These are phyloP conservation scores for Basidioascus undulatus DNA, from an alignment of 768 basidiomycete genomes.

Conservation along the genomic window DNA sequence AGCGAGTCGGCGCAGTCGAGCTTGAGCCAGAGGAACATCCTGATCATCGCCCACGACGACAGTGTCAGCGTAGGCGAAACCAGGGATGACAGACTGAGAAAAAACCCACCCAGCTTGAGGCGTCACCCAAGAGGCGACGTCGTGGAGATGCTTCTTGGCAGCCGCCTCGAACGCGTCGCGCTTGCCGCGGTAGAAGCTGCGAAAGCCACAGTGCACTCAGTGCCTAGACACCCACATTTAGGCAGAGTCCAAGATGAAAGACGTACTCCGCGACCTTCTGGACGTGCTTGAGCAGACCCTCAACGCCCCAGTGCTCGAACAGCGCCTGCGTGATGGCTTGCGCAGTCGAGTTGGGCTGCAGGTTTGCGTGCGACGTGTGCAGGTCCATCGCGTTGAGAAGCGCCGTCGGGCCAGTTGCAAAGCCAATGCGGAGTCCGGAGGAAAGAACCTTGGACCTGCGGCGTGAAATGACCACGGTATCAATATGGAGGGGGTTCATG, in stretches of 20 bases:
- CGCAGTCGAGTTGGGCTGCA: slow-evolving; percentile 16
- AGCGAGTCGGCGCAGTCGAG: slow-evolving; percentile 3
- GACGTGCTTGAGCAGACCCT: slow-evolving; percentile 47
- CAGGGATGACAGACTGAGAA: background rate
- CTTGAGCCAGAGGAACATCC: slow-evolving; percentile 63
- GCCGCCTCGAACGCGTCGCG: slow-evolving; percentile 54
- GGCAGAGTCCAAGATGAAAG: slow-evolving; percentile 10
- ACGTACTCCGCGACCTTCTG: slow-evolving; percentile 35
- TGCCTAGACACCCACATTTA: background rate
- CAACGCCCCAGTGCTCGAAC: slow-evolving; percentile 46
- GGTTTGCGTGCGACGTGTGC: slow-evolving; percentile 33
- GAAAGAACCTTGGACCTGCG: slow-evolving; percentile 19
- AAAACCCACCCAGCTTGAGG: slow-evolving; percentile 14
- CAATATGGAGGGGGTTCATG: background rate
- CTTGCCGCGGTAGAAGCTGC: slow-evolving; percentile 35
- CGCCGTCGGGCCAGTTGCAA: slow-evolving; percentile 44
- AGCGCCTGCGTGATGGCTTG: slow-evolving; percentile 34
- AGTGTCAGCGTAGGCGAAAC: background rate
- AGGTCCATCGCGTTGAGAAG: slow-evolving; percentile 45
- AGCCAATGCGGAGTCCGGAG: slow-evolving; percentile 57
- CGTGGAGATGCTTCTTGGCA: slow-evolving; percentile 49
- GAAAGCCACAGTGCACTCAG: slow-evolving; percentile 3
- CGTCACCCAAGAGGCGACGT: slow-evolving; percentile 30
- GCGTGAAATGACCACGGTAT: background rate
- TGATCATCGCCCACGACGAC: slow-evolving; percentile 29